Percentiles rank a stretch among this genome's conserved stretches.
These are phyloP conservation scores for Chlorella variabilis DNA, from an alignment of 163 green algal species.

Conservation along the genomic window DNA sequence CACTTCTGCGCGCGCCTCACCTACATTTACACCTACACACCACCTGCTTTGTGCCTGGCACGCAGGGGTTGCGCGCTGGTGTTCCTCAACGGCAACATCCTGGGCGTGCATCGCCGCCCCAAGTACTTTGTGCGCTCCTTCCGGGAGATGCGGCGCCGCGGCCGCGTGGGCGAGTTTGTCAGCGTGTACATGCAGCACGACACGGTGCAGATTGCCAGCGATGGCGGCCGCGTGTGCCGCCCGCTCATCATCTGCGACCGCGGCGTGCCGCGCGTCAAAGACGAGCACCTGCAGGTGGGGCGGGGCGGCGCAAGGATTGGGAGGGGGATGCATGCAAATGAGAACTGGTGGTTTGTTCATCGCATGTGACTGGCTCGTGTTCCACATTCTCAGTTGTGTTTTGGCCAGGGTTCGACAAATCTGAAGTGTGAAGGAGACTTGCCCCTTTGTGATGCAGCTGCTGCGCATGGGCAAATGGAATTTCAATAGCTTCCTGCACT, in stretches of 20 bases:
- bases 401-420: too few species aligned
- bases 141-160: conserved; percentile 77
- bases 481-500: conserved; percentile 91
- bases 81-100: conserved; percentile 94
- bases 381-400: too few species aligned
- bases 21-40: too few species aligned
- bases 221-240: conserved; percentile 96
- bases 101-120: conserved; percentile 88
- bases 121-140: conserved; percentile 68
- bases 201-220: conserved; percentile 82
- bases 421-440: not conserved
- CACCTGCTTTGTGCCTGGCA: too few species aligned
- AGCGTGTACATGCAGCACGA: conserved; percentile 79
- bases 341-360: too few species aligned
- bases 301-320: not conserved
- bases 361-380: too few species aligned
- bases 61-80: conserved; percentile 71
- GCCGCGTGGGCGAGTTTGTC: conserved; percentile 91
- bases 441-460: conserved; percentile 26
- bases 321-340: too few species aligned
- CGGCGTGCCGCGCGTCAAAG: conserved; percentile 83
- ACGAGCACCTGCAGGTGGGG: conserved; percentile 74
- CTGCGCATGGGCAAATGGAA: conserved; percentile 73
- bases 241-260: conserved; percentile 97
- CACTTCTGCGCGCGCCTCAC: too few species aligned